Evolutionary conservation across 2,329 filamentous ascomycete species (phyloP).

Genomic region (Fusarium sp.): DNA sequence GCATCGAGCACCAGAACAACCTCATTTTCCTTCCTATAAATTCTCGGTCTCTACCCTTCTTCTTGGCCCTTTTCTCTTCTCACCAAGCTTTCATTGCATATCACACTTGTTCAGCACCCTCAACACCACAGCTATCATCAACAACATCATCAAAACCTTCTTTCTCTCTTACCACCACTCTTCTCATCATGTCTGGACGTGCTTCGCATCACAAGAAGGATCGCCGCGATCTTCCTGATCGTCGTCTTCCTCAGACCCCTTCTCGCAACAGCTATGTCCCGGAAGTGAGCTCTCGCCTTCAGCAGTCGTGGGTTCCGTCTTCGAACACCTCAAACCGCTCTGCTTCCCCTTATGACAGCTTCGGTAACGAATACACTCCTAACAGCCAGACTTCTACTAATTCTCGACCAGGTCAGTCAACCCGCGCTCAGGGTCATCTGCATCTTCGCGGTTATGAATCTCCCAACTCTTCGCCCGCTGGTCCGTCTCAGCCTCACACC

Average conservation of each 20-base stretch:
- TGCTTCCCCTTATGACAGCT: neutral
- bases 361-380: neutral
- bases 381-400: neutral
- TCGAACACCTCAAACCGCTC: neutral
- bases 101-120: neutral
- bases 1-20: neutral
- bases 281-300: neutral
- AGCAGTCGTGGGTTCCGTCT: neutral
- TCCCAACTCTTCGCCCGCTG: neutral
- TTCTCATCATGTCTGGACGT: constrained; percentile 4
- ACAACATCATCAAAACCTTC: neutral
- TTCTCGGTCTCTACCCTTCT: neutral
- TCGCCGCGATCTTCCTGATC: neutral
- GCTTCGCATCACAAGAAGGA: neutral
- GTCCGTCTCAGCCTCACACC: neutral
- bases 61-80: neutral
- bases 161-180: rapidly evolving
- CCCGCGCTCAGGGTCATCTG: neutral
- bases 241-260: neutral
- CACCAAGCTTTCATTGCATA: neutral
- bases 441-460: neutral
- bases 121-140: neutral
- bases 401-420: neutral
- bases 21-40: neutral
- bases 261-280: neutral